phyloP scores from a whole-genome alignment of 306 rosid genomes.

The Begonia masoniana region DNA sequence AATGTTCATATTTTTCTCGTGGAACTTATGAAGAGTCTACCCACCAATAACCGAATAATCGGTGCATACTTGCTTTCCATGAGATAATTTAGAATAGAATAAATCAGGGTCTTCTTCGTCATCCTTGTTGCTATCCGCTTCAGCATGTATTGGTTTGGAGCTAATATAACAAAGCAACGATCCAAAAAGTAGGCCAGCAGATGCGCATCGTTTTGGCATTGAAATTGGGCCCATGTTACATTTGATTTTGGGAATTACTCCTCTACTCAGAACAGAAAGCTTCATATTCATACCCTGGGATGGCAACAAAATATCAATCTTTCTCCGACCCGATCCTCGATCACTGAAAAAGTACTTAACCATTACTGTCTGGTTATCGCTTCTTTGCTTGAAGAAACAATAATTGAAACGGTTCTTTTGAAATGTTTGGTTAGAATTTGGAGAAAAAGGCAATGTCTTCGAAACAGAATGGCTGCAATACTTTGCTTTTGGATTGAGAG shows the following conservation, averaged over 20 bases:
- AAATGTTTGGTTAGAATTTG: slow-evolving; percentile 29
- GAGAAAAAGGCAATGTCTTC: slow-evolving; percentile 22
- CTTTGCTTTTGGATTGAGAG: slow-evolving; percentile 24
- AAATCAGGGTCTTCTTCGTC: slow-evolving; percentile 19
- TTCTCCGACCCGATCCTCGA: slow-evolving; percentile 22
- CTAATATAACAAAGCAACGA: slow-evolving; percentile 43
- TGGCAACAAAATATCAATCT: slow-evolving; percentile 36
- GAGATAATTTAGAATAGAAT: slow-evolving; percentile 34
- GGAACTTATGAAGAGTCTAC: slow-evolving; percentile 4
- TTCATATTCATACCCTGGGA: slow-evolving; percentile 42
- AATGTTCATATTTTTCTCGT: no score
- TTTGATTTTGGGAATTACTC: slow-evolving; percentile 37
- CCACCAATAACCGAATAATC: slow-evolving; percentile 80
- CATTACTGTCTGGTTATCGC: slow-evolving; percentile 14
- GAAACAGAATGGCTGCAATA: slow-evolving; percentile 26
- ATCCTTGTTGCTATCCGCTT: slow-evolving; percentile 24
- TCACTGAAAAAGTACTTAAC: slow-evolving; percentile 18
- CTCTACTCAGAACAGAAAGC: slow-evolving; percentile 37
- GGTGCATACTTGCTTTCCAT: slow-evolving; percentile 64
- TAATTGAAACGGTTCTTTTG: slow-evolving; percentile 34
- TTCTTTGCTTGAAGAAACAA: slow-evolving; percentile 40
- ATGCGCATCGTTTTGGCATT: slow-evolving; percentile 50
- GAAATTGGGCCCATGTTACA: slow-evolving; percentile 27
- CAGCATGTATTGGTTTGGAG: slow-evolving; percentile 51
- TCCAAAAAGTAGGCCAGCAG: slow-evolving; percentile 58